Percentiles rank a stretch among this genome's conserved stretches.
Conservation (phyloP, 371 early-diverging fungal species). For the Massospora cicadina region DNA sequence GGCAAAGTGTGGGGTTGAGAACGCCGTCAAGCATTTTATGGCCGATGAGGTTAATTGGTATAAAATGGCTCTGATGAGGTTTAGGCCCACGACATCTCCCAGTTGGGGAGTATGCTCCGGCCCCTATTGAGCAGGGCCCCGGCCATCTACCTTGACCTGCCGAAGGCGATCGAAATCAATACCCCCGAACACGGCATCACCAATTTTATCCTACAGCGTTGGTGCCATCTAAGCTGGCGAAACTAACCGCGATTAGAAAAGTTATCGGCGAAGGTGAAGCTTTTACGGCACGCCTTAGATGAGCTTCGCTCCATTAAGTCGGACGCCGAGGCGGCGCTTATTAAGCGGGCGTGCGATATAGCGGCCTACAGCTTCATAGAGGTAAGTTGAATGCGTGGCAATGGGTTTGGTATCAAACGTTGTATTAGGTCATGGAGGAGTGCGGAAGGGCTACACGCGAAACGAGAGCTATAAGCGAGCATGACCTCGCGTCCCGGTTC, state of each 20-base stretch:
- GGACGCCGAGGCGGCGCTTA: constrained; percentile 46
- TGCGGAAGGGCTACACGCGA: background rate
- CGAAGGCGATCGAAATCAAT: constrained; percentile 1
- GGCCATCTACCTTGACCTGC: constrained; percentile 22
- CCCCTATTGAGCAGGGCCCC: constrained; percentile 13
- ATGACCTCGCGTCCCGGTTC: constrained; percentile 54
- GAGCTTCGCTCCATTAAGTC: constrained; percentile 62
- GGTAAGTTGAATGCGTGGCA: constrained; percentile 15
- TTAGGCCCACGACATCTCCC: constrained; percentile 8
- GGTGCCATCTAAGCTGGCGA: background rate
- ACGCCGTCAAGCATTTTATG: constrained; percentile 58
- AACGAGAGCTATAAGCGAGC: constrained; percentile 35
- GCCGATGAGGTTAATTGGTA: constrained; percentile 53
- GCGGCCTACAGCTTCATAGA: constrained; percentile 59
- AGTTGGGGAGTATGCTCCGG: background rate
- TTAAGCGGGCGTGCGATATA: constrained; percentile 61
- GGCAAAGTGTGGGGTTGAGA: constrained; percentile 65
- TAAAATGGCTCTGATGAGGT: background rate
- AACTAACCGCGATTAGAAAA: constrained; percentile 5
- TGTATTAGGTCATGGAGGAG: background rate
- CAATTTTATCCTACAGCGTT: constrained; percentile 4
- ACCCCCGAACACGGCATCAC: constrained; percentile 6
- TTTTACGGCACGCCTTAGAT: constrained; percentile 40
- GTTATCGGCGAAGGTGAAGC: constrained; percentile 19
- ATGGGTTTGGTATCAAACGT: constrained; percentile 7